These are phyloP conservation scores for Fusarium globosum DNA, from an alignment of 2,329 filamentous ascomycete species.

Conservation along the genomic window DNA sequence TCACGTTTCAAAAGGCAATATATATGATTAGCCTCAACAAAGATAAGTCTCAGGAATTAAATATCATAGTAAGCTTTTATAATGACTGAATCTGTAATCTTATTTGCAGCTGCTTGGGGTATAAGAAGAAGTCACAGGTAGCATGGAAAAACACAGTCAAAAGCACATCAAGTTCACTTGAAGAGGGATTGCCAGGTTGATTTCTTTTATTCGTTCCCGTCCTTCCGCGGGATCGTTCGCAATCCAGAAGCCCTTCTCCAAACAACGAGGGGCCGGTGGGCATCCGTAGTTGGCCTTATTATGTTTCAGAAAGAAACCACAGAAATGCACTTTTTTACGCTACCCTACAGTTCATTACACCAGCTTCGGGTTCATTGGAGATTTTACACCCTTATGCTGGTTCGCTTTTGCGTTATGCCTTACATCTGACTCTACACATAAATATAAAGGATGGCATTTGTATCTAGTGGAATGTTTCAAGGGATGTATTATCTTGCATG, in stretches of 20 bases:
- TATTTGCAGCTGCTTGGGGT: too few relatives aligned
- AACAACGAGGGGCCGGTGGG: conserved; percentile 36
- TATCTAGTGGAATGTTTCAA: too few relatives aligned
- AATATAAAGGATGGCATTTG: neutral
- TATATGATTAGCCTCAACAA: too few relatives aligned
- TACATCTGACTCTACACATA: neutral
- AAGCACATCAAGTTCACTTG: too few relatives aligned
- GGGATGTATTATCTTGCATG: neutral
- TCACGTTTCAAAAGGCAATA: too few relatives aligned
- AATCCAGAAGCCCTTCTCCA: conserved; percentile 20
- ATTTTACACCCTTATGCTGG: neutral
- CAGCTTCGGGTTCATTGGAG: neutral
- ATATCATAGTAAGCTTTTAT: too few relatives aligned
- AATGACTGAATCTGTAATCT: too few relatives aligned
- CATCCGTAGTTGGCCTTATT: conserved; percentile 10
- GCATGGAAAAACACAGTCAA: too few relatives aligned
- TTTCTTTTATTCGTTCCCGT: conserved; percentile 1
- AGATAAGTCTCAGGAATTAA: too few relatives aligned
- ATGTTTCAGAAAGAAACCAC: neutral
- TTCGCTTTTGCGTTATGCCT: neutral
- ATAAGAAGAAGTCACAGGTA: too few relatives aligned
- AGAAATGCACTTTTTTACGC: conserved; percentile 1
- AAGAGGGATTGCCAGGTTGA: neutral
- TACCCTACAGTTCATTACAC: too few relatives aligned
- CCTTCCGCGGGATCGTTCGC: neutral